Evolutionary conservation across 1,284 basidiomycete genomes (phyloP).

Genomic region (Mixia osmundae): DNA sequence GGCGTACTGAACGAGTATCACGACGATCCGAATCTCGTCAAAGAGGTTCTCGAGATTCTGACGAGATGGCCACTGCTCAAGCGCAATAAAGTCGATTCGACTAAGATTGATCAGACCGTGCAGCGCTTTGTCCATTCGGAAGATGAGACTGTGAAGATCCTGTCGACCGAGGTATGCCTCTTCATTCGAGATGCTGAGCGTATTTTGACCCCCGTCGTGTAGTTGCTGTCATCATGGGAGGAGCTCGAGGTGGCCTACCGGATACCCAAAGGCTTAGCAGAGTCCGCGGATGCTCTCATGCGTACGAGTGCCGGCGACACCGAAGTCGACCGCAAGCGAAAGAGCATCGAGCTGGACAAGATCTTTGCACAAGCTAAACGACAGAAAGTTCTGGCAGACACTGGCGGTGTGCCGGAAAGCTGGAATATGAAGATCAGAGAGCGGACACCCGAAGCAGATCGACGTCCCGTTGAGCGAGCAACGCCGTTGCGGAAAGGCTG

Average conservation of each 20-base stretch:
- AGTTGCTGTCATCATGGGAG: conserved; percentile 52
- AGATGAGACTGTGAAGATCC: conserved; percentile 26
- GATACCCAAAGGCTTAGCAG: conserved; percentile 43
- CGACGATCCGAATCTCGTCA: conserved; percentile 45
- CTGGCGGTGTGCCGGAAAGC: no score
- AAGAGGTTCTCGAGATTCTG: conserved; percentile 52
- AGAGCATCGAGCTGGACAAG: neutral
- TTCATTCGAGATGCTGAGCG: no score
- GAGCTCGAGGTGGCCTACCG: conserved; percentile 50
- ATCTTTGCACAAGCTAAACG: neutral
- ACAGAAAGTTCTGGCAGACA: neutral
- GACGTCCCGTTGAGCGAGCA: neutral
- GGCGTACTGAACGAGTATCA: conserved; percentile 60
- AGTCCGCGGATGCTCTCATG: conserved; percentile 4
- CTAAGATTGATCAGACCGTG: conserved; percentile 48
- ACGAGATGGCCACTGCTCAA: conserved; percentile 54
- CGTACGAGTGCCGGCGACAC: no score
- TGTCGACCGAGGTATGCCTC: no score
- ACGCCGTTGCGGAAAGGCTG: no score
- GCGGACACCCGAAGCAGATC: neutral
- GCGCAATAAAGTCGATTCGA: conserved; percentile 82
- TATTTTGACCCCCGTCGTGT: no score
- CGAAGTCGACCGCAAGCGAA: conserved; percentile 2
- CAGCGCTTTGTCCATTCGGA: conserved; percentile 26
- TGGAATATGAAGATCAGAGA: conserved; percentile 17